These are phyloP conservation scores for Penicillium crustosum DNA, from an alignment of 2,329 filamentous ascomycete genomes.

Conservation along the genomic window DNA sequence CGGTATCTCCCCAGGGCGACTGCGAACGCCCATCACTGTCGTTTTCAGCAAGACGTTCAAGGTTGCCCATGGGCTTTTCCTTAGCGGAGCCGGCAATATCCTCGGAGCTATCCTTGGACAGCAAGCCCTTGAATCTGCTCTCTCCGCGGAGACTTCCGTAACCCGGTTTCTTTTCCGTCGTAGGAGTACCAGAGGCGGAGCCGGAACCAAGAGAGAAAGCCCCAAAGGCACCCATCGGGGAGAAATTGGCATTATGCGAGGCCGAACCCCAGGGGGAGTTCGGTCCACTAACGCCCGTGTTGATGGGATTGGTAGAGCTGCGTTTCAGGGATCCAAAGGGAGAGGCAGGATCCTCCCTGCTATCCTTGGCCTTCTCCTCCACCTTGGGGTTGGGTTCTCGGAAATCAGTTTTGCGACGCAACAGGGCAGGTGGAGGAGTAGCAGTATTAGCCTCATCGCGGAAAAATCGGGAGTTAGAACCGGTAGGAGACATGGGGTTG, in stretches of 20 bases:
- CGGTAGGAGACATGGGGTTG: constrained; percentile 51
- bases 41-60: constrained; percentile 56
- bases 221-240: constrained; percentile 82
- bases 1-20: constrained; percentile 53
- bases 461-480: constrained; percentile 47
- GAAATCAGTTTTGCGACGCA: constrained; percentile 63
- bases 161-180: constrained; percentile 68
- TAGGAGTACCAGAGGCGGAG: constrained; percentile 52
- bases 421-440: constrained; percentile 60
- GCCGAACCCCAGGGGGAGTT: constrained; percentile 61
- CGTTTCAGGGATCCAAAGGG: constrained; percentile 59
- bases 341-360: constrained; percentile 40
- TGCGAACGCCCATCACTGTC: constrained; percentile 48
- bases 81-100: constrained; percentile 55
- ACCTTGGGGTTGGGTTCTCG: constrained; percentile 50
- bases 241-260: constrained; percentile 62
- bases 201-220: constrained; percentile 70
- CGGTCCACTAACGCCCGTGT: constrained; percentile 49
- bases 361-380: constrained; percentile 55
- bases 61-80: constrained; percentile 55
- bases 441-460: constrained; percentile 55
- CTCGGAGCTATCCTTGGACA: constrained; percentile 74
- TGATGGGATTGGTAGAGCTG: constrained; percentile 55
- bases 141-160: constrained; percentile 69
- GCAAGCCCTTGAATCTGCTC: constrained; percentile 81